These are phyloP conservation scores for Gentiana dahurica DNA, from an alignment of 257 asterid species.

Conservation along the genomic window DNA sequence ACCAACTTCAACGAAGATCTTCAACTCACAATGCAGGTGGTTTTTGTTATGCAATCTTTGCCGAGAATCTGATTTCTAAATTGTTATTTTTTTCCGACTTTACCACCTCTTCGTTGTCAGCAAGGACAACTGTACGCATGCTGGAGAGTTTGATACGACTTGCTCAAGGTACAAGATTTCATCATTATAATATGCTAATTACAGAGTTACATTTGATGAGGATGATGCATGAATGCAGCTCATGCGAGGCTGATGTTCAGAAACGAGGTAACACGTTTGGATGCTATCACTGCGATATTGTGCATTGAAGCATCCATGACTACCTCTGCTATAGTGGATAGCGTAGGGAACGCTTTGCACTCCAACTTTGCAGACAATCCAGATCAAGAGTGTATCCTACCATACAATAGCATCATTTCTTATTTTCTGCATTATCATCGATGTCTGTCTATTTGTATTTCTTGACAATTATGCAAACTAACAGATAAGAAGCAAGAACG, in stretches of 20 bases:
- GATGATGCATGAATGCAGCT: constrained; percentile 49
- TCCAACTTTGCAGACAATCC: constrained; percentile 83
- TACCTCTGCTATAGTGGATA: constrained; percentile 88
- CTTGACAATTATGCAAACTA: constrained; percentile 29
- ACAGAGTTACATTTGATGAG: too few species aligned
- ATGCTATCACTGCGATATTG: constrained; percentile 86
- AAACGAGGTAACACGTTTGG: constrained; percentile 81
- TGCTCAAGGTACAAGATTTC: constrained; percentile 63
- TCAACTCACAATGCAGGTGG: constrained; percentile 95
- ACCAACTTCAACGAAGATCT: constrained; percentile 96
- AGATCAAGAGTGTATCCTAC: constrained; percentile 93
- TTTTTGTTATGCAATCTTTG: constrained; percentile 1
- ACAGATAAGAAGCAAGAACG: constrained; percentile 79
- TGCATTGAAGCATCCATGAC: constrained; percentile 95
- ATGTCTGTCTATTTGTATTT: constrained; percentile 14
- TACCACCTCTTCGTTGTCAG: constrained; percentile 33
- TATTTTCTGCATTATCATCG: neutral
- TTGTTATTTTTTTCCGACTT: neutral
- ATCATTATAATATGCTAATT: neutral
- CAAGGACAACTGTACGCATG: constrained; percentile 97
- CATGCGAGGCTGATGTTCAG: constrained; percentile 97
- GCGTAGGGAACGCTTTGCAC: constrained; percentile 83
- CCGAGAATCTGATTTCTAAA: neutral
- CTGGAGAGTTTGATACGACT: constrained; percentile 97
- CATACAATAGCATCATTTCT: constrained; percentile 9